Percentiles rank a stretch among this genome's conserved stretches.
These are phyloP conservation scores for Bolboschoenoplectus hybrid DNA, from an alignment of 202 grass and related monocot species.

Conservation along the genomic window DNA sequence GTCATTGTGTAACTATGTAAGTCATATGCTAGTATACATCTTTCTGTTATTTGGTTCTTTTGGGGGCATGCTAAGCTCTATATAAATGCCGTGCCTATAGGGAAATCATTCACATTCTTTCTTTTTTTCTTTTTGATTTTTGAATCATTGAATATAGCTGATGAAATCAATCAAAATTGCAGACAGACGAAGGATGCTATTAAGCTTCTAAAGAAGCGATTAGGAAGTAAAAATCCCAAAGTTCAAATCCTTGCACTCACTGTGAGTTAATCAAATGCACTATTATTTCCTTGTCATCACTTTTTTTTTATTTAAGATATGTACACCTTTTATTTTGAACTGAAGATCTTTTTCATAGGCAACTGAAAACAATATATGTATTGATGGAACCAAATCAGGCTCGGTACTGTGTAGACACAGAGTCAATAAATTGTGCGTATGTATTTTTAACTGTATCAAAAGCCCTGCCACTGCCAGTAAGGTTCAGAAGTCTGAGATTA, in stretches of 20 bases:
- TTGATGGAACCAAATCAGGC: background rate
- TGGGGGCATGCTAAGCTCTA: background rate
- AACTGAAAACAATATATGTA: conserved; percentile 11
- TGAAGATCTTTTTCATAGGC: background rate
- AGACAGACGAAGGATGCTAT: conserved; percentile 92
- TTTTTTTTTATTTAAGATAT: conserved; percentile 27
- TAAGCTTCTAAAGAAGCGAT: conserved; percentile 97
- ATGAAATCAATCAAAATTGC: conserved; percentile 48
- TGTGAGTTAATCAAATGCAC: conserved; percentile 55
- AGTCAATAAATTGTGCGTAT: background rate
- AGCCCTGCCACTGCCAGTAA: background rate
- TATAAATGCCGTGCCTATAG: background rate
- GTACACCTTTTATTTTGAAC: background rate
- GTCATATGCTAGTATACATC: background rate
- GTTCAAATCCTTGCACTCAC: conserved; percentile 88
- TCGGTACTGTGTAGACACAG: background rate
- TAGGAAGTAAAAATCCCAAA: conserved; percentile 92
- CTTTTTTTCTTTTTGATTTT: background rate
- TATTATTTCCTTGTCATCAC: background rate
- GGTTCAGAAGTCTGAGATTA: background rate
- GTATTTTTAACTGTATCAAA: conserved; percentile 10
- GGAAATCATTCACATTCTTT: background rate
- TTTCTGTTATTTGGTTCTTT: conserved; percentile 19
- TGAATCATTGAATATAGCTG: conserved; percentile 28
- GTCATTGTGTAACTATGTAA: background rate